Base-by-base conservation (phyloP, 2,329 filamentous ascomycete genomes). In the Trichoderma hamatum region DNA sequence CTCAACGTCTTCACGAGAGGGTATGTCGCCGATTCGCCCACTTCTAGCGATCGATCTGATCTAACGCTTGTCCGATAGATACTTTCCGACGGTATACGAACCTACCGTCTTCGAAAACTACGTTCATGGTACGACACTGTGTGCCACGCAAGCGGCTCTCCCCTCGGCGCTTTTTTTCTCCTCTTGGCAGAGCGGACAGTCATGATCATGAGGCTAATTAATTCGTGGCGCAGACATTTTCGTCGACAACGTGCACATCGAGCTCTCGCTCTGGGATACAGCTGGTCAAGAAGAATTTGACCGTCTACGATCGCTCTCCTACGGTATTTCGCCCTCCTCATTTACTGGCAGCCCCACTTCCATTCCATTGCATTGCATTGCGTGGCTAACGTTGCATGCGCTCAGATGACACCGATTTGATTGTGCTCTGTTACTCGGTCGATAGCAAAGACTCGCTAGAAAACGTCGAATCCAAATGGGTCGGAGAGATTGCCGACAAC, bases 261-360 rank as follows among this genome's bases (percentile, higher is more conserved):
- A 99, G 81, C 86, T 99, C 68, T 97, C 95, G 70, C 87, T 99
- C 70, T 99, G 96, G 96, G 96, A 99, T 80, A 99, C 96, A 0
- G 96, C 96, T 49, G 96, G 96, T 30, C 96, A 99, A 82, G 96
- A 99, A 84, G 96, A 99, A 87, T 99, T 98, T 83, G 96, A 99
- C 82, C 90, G 96, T 65, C 84, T 99, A 80, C 92, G 96, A 77
- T 97, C 94, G 72, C 88, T 99, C 67, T 97, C 94, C 61, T 99
- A 99, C 81, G 96, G 94, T 85, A 78, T 73, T 67, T 46, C 16
- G 39, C 54, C 9, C 39, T 46, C 34, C 46, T 62, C 58, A 46
- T 59, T 43, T 46, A 16, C 56, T 9, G 11, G 26, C 62, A 26
- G 36, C 62, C 67, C 61, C 58, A 58, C 64, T 43, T 63, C 26